These are phyloP conservation scores for Coniferiporia weirii DNA, from an alignment of 1,284 basidiomycete genomes.

Conservation along the genomic window DNA sequence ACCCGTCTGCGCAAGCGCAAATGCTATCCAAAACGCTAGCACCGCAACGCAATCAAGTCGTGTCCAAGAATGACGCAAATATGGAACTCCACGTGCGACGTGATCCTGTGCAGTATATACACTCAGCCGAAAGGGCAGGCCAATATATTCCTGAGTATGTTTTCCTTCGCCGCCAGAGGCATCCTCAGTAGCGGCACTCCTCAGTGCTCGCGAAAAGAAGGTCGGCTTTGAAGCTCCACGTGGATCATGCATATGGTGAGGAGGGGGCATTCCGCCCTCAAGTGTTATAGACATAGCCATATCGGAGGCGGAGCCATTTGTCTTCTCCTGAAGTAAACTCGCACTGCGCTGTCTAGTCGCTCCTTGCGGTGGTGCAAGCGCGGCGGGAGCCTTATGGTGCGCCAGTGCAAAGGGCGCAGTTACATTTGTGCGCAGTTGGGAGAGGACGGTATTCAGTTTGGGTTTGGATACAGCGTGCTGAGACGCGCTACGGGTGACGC, in stretches of 20 bases:
- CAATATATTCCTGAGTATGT: slow-evolving; percentile 34
- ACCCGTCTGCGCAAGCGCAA: slow-evolving; percentile 62
- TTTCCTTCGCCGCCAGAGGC: not conserved
- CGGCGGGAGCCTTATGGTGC: slow-evolving; percentile 24
- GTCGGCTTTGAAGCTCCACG: slow-evolving; percentile 37
- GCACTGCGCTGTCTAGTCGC: not conserved
- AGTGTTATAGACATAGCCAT: slow-evolving; percentile 19
- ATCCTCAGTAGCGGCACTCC: slow-evolving; percentile 11
- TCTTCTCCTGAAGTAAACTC: slow-evolving; percentile 8
- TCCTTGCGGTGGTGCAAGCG: not conserved
- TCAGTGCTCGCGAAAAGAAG: slow-evolving; percentile 34
- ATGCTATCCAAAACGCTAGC: slow-evolving; percentile 76
- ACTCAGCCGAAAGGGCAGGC: slow-evolving; percentile 65
- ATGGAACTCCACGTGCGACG: slow-evolving; percentile 67
- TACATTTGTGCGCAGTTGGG: slow-evolving; percentile 34
- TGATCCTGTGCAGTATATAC: slow-evolving; percentile 50
- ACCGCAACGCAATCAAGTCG: slow-evolving; percentile 85
- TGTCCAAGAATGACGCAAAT: slow-evolving; percentile 91
- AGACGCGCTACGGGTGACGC: slow-evolving; percentile 31
- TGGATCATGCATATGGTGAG: slow-evolving; percentile 16
- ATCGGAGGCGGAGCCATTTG: slow-evolving; percentile 15
- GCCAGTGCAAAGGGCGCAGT: slow-evolving; percentile 41
- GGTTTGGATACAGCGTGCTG: slow-evolving; percentile 27
- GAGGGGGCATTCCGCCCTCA: not conserved
- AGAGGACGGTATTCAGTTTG: slow-evolving; percentile 29